Percentiles rank a stretch among this genome's conserved stretches.
phyloP scores from a whole-genome alignment of 2,329 filamentous ascomycete species.

The Epichloe brachyelytri region DNA sequence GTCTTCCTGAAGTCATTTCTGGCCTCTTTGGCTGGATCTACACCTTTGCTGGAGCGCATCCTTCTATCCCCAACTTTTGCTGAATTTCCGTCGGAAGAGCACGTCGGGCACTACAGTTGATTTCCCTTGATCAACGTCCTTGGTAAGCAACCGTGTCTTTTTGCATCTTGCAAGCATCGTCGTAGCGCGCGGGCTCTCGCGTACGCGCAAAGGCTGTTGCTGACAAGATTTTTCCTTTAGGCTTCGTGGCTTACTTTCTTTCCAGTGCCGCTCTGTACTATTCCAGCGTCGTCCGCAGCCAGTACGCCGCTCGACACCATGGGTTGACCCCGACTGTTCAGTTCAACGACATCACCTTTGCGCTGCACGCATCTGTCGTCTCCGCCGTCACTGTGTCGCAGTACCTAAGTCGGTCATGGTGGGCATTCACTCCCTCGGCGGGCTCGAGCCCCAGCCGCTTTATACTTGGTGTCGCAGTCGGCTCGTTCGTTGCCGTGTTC shows the following conservation, averaged over 20 bases:
- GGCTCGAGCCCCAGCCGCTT: conserved; percentile 43
- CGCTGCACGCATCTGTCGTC: conserved; percentile 64
- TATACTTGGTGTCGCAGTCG: conserved; percentile 57
- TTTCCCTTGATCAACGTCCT: conserved; percentile 66
- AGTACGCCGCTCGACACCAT: conserved; percentile 72
- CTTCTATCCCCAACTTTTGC: conserved; percentile 82
- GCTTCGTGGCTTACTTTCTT: conserved; percentile 62
- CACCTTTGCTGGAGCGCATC: conserved; percentile 67
- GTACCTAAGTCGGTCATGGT: conserved; percentile 59
- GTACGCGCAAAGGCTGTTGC: background rate
- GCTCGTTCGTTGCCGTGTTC: conserved; percentile 49
- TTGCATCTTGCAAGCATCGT: too few species aligned
- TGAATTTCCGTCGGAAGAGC: conserved; percentile 64
- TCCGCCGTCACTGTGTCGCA: conserved; percentile 65
- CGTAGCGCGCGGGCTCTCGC: too few species aligned
- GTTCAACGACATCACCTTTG: conserved; percentile 84
- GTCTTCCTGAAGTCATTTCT: conserved; percentile 36
- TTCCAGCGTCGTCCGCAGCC: conserved; percentile 60
- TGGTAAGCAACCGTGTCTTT: conserved; percentile 23
- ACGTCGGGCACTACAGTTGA: conserved; percentile 80
- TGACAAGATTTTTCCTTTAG: conserved; percentile 18
- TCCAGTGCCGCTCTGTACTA: conserved; percentile 68
- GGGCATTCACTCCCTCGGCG: conserved; percentile 57
- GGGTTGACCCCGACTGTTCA: conserved; percentile 71
- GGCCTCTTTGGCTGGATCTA: conserved; percentile 64